Evolutionary conservation across 1,284 basidiomycete species (phyloP).

Genomic region (Tilletiopsis washingtonensis): DNA sequence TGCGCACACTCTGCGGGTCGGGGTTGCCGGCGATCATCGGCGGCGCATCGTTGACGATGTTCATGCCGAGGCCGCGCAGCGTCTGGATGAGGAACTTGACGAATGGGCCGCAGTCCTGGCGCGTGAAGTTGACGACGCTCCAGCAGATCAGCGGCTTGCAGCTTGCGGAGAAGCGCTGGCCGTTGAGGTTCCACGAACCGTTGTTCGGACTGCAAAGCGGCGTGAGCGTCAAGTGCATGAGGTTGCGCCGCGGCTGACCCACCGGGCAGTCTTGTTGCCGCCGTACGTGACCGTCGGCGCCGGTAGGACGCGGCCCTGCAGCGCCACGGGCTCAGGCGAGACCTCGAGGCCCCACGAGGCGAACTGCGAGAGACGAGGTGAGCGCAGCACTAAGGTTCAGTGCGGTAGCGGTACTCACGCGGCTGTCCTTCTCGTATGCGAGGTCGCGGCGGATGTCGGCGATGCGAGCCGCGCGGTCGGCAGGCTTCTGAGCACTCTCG

Average conservation of each 20-base stretch:
- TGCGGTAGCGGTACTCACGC: conserved; percentile 19
- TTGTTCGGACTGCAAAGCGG: conserved; percentile 7
- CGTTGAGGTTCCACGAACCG: conserved; percentile 30
- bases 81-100: conserved; percentile 6
- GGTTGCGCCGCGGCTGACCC: too few species aligned
- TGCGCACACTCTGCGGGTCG: conserved; percentile 2
- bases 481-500: conserved; percentile 13
- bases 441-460: conserved; percentile 19
- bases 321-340: conserved; percentile 33
- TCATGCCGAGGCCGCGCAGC: conserved; percentile 14
- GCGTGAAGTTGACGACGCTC: conserved; percentile 25
- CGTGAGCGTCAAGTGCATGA: too few species aligned
- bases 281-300: conserved; percentile 37
- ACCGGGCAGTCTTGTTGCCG: conserved; percentile 48
- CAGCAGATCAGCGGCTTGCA: conserved; percentile 4
- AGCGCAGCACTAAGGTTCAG: too few species aligned
- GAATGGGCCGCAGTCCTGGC: conserved; percentile 8
- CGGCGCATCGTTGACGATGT: not conserved
- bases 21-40: not conserved
- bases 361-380: too few species aligned
- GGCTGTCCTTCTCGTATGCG: conserved; percentile 18
- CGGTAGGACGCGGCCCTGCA: conserved; percentile 46
- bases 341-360: conserved; percentile 52
- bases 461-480: conserved; percentile 14
- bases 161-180: conserved; percentile 11